These are phyloP conservation scores for Mariannaea sp. DNA, from an alignment of 2,329 filamentous ascomycete genomes.

Conservation along the genomic window DNA sequence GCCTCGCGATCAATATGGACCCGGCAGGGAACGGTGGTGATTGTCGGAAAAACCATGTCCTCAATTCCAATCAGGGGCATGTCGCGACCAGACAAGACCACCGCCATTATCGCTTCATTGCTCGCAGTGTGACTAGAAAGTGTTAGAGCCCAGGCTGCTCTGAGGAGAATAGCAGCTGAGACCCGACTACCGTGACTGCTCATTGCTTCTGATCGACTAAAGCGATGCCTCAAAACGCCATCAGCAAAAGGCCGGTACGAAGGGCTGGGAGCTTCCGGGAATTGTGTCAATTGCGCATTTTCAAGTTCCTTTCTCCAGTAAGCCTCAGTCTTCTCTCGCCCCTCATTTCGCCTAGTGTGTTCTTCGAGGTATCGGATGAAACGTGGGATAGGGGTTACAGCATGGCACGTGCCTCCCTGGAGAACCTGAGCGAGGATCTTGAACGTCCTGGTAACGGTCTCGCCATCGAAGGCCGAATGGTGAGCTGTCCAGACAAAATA, in stretches of 20 bases:
- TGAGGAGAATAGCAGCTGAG: constrained; percentile 21
- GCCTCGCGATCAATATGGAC: constrained; percentile 33
- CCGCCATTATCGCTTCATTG: constrained; percentile 49
- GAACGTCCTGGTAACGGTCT: background rate
- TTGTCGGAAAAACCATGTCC: constrained; percentile 35
- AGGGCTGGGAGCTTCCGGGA: constrained; percentile 46
- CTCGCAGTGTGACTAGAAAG: constrained; percentile 52
- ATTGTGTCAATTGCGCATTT: constrained; percentile 40
- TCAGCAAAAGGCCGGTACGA: constrained; percentile 52
- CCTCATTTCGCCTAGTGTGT: background rate
- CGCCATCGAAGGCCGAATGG: constrained; percentile 7
- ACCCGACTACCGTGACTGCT: too few relatives aligned
- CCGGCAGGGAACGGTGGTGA: constrained; percentile 38
- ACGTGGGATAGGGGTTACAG: background rate
- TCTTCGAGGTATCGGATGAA: background rate
- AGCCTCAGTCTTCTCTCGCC: background rate
- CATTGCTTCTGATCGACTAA: background rate
- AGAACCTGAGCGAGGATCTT: background rate
- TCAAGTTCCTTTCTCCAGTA: background rate
- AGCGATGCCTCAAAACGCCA: constrained; percentile 40
- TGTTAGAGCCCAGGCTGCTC: constrained; percentile 56
- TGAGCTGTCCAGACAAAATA: constrained; percentile 1
- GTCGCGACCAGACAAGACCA: constrained; percentile 48
- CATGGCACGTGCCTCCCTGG: background rate
- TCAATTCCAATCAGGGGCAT: constrained; percentile 30